Percentiles rank a stretch among this genome's conserved stretches.
Evolutionary conservation across 139 green algal genomes (phyloP).

Genomic region (Micractinium sp.): DNA sequence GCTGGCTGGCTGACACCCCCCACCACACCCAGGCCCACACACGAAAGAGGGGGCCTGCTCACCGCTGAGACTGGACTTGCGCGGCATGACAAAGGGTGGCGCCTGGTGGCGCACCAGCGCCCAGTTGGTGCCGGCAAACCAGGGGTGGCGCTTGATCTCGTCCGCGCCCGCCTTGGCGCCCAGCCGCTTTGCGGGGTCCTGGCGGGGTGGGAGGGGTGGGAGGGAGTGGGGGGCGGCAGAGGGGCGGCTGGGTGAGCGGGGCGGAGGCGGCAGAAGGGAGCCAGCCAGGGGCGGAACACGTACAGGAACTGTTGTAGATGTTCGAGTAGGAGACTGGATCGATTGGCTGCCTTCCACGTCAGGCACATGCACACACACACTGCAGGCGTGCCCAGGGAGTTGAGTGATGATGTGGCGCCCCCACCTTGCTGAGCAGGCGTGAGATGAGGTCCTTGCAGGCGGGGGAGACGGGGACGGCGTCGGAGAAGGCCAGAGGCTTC

Average conservation of each 20-base stretch:
- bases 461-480: conserved; percentile 57
- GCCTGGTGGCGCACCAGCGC: conserved; percentile 75
- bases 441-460: conserved; percentile 77
- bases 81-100: conserved; percentile 40
- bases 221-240: neutral
- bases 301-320: no score
- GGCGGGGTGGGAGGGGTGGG: neutral
- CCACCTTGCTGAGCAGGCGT: conserved; percentile 83
- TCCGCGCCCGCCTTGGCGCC: conserved; percentile 83
- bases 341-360: no score
- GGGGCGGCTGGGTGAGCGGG: neutral
- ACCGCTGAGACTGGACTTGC: neutral
- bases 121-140: conserved; percentile 91
- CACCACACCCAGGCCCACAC: no score
- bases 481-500: conserved; percentile 83
- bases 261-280: neutral
- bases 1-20: no score
- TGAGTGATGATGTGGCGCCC: no score
- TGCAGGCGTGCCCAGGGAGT: no score
- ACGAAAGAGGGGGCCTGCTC: neutral
- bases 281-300: neutral
- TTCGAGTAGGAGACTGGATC: no score
- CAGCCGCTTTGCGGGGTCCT: conserved; percentile 65
- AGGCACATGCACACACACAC: no score
- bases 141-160: conserved; percentile 94